Evolutionary conservation across 805 yeast genomes (phyloP).

Genomic region (Candida pseudoglaebosa): DNA sequence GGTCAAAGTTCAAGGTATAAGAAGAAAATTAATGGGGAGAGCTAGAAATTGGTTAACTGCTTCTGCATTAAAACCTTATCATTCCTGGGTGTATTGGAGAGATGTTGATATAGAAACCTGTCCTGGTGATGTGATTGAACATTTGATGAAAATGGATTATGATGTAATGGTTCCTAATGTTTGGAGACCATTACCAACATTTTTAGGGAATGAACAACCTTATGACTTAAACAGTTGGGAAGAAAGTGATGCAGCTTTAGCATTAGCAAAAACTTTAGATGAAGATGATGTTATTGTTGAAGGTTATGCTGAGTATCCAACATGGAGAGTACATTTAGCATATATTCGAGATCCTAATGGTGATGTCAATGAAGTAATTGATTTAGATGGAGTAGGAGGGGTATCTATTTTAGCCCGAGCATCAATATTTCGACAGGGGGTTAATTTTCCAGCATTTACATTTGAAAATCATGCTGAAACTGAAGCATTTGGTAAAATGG

Average conservation of each 20-base stretch:
- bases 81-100: constrained; percentile 91
- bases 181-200: constrained; percentile 95
- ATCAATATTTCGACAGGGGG: constrained; percentile 68
- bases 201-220: constrained; percentile 87
- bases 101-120: constrained; percentile 83
- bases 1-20: constrained; percentile 78
- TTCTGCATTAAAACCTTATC: constrained; percentile 72
- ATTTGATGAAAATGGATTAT: constrained; percentile 61
- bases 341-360: constrained; percentile 63
- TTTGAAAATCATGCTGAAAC: constrained; percentile 85
- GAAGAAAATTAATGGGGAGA: constrained; percentile 81
- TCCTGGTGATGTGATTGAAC: constrained; percentile 72
- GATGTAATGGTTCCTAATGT: constrained; percentile 85
- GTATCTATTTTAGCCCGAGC: constrained; percentile 78
- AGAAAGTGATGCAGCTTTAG: constrained; percentile 74
- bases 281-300: constrained; percentile 88
- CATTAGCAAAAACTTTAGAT: constrained; percentile 56
- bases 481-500: constrained; percentile 83
- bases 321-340: constrained; percentile 80
- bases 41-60: constrained; percentile 83
- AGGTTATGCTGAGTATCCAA: constrained; percentile 83
- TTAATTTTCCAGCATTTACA: constrained; percentile 82
- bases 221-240: constrained; percentile 97
- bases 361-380: constrained; percentile 57
- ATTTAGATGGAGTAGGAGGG: constrained; percentile 84